Evolutionary conservation across 225 moss, liverwort and hornwort species (phyloP).

Genomic region (Lunularia cruciata): DNA sequence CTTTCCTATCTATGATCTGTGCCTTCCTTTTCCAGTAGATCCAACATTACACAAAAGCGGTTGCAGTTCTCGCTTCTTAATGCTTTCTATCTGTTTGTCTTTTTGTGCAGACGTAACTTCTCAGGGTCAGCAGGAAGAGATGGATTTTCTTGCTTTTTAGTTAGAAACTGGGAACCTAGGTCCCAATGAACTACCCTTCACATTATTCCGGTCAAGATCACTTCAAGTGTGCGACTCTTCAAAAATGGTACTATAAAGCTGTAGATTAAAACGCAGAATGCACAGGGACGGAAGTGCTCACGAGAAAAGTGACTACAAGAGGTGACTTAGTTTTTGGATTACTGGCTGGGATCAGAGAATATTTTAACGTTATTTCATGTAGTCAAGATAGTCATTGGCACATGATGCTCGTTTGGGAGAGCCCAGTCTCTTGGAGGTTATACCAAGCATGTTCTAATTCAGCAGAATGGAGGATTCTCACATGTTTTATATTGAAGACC

Average conservation of each 20-base stretch:
- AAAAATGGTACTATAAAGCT: slow-evolving; percentile 20
- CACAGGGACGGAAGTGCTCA: slow-evolving; percentile 8
- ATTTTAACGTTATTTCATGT: slow-evolving; percentile 32
- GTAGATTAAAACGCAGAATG: slow-evolving; percentile 32
- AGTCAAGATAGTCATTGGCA: slow-evolving; percentile 20
- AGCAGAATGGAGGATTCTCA: slow-evolving; percentile 13
- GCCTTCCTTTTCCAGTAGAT: background rate
- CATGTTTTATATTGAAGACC: slow-evolving; percentile 20
- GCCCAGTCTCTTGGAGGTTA: slow-evolving; percentile 20
- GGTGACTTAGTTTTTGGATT: slow-evolving; percentile 18
- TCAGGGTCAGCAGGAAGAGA: slow-evolving; percentile 23
- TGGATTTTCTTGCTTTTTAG: slow-evolving; percentile 11
- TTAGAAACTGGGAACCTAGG: slow-evolving; percentile 26
- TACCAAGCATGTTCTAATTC: slow-evolving; percentile 15
- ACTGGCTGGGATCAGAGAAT: slow-evolving; percentile 40
- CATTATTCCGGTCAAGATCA: slow-evolving; percentile 24
- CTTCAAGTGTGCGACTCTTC: slow-evolving; percentile 9
- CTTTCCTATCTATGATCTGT: background rate
- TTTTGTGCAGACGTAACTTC: slow-evolving; percentile 42
- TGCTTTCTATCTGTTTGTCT: slow-evolving; percentile 1
- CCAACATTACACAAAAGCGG: background rate
- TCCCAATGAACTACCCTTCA: slow-evolving; percentile 27
- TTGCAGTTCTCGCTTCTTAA: slow-evolving; percentile 1
- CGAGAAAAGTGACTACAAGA: slow-evolving; percentile 6
- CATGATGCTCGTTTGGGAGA: slow-evolving; percentile 22